Conservation (phyloP, 805 yeast species). For the Yarrowia osloensis region DNA sequence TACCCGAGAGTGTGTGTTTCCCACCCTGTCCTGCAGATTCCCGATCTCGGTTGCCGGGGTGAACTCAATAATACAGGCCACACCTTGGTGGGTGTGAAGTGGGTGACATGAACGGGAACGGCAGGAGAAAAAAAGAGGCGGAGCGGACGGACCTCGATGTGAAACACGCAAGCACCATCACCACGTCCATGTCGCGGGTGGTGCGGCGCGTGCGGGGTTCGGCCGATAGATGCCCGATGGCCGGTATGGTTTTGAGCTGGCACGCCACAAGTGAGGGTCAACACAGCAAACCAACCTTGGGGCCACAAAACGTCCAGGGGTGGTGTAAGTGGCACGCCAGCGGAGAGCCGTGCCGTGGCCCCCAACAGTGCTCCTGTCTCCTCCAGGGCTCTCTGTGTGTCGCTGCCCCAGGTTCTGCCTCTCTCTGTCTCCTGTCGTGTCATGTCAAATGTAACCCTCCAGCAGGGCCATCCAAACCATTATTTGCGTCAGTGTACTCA, state of each 20-base stretch:
- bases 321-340: neutral
- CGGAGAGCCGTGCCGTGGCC: neutral
- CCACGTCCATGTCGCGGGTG: neutral
- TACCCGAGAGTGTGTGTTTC: too few species aligned
- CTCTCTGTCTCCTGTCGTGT: neutral
- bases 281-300: neutral
- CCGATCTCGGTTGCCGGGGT: conserved; percentile 11
- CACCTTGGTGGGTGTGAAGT: neutral
- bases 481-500: conserved; percentile 31
- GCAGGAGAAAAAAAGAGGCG: neutral
- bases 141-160: too few species aligned
- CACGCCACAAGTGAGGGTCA: neutral
- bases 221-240: neutral
- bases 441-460: neutral
- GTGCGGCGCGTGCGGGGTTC: neutral
- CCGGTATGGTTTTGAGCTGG: neutral
- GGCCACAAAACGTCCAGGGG: neutral
- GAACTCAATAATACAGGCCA: conserved; percentile 12
- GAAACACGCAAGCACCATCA: neutral
- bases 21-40: neutral
- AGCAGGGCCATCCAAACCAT: neutral
- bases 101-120: neutral
- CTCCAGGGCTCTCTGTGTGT: neutral
- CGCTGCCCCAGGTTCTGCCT: neutral
- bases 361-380: neutral